Evolutionary conservation across 768 basidiomycete species (phyloP), one percentile per base, ranked within the genome.

Genomic region (Podaxis sp.): DNA sequence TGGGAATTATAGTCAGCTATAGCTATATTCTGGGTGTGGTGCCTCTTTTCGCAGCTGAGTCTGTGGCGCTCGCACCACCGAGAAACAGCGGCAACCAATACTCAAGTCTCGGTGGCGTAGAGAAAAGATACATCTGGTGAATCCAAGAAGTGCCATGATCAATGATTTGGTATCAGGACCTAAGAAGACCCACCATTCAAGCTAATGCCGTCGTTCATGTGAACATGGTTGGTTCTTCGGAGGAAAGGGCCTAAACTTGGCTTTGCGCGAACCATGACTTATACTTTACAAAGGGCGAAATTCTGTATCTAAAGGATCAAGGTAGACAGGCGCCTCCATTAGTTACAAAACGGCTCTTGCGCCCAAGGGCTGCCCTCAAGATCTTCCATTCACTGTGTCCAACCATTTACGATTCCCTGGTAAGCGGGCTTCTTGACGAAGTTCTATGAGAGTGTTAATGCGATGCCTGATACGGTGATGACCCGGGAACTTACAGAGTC

Each of bases 401-500:
- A 66, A 12, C 63, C 63, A 15, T 55, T 36, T 2, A 64, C 63
- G 41, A 68, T 68, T 25, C 67, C 67, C 38, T 66, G 55, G 54
- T 66, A 68, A 29, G 67, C 67, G 19, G 65, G 67, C 59, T 68
- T 68, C 63, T 66, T 68, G 24, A 47, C 62, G 19, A 66, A 49
- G 55, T 68, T 63, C 65, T 66, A 37, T 27, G 19, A 49, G 6
- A 13, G 22, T 59, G n/a, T 49, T 6, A 53, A 27, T 50, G 8
- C n/a, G 36, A 19, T 24, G n/a, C 19, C 6, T 27, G 15, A 25
- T 22, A 6, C 3, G 13, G 36, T 36, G 12, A 9, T n/a, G 1
- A 5, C 64, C 63, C 64, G 15, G 66, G 12, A 3, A 64, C 72
- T 56, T 49, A 76, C 75, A 50, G 58, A 72, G 66, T 78, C 76